Percentiles rank a stretch among this genome's conserved stretches.
phyloP scores from a whole-genome alignment of 495 filamentous ascomycete species.

The Terfezia claveryi region DNA sequence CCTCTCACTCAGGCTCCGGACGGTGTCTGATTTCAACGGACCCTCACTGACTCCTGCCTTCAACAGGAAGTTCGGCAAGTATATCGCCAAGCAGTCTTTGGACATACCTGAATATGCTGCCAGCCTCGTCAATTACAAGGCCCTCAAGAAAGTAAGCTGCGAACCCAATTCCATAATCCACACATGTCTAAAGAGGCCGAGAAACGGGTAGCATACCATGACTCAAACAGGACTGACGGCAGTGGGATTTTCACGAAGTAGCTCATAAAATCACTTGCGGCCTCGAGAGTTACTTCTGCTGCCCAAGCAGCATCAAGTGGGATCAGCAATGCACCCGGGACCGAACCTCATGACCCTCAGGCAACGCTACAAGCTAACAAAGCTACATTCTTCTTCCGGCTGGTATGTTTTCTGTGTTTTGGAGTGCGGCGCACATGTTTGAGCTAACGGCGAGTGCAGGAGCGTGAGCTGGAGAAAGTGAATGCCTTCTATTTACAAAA shows the following conservation, averaged over 20 bases:
- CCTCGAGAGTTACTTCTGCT: slow-evolving; percentile 59
- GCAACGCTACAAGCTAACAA: slow-evolving; percentile 88
- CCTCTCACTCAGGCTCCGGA: no score
- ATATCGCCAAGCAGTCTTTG: slow-evolving; percentile 94
- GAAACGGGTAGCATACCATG: no score
- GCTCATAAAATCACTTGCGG: slow-evolving; percentile 57
- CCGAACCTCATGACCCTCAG: slow-evolving; percentile 41
- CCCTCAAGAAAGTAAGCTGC: slow-evolving; percentile 68
- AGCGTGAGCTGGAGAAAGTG: slow-evolving; percentile 94
- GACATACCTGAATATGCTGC: slow-evolving; percentile 98
- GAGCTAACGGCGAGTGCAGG: slow-evolving; percentile 29
- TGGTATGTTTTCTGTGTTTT: slow-evolving; percentile 33
- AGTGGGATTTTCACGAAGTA: slow-evolving; percentile 20
- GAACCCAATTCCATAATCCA: background rate
- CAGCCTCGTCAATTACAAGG: slow-evolving; percentile 98
- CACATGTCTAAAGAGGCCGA: background rate
- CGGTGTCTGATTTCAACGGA: no score
- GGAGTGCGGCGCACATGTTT: background rate
- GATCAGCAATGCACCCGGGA: slow-evolving; percentile 10
- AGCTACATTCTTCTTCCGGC: slow-evolving; percentile 92
- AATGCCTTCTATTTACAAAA: slow-evolving; percentile 96
- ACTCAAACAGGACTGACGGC: background rate
- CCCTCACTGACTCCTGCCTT: background rate
- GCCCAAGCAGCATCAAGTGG: slow-evolving; percentile 25
- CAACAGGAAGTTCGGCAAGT: slow-evolving; percentile 94